Conservation (phyloP, 2,329 filamentous ascomycete genomes). For the Simplicillium sp. region DNA sequence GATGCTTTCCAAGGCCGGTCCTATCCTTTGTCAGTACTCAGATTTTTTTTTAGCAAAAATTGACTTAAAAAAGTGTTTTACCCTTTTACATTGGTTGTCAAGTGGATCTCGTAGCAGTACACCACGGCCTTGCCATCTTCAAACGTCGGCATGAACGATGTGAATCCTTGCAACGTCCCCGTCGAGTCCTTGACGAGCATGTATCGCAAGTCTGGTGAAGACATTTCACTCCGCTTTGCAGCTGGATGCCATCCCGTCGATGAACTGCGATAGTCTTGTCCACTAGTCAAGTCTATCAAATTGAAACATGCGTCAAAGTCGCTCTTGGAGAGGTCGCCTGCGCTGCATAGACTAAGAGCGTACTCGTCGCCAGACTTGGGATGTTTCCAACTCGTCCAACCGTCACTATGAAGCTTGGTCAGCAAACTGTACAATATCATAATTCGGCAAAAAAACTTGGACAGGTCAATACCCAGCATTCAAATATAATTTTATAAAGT, state of each 20-base stretch:
- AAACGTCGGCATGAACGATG: constrained; percentile 63
- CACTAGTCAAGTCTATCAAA: constrained; percentile 55
- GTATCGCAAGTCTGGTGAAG: constrained; percentile 56
- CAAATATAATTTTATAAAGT: constrained; percentile 40
- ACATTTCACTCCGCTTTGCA: constrained; percentile 60
- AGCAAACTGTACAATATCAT: neutral
- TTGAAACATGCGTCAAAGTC: constrained; percentile 45
- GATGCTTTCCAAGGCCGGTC: constrained; percentile 50
- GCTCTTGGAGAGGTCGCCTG: constrained; percentile 25
- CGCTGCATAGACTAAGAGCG: constrained; percentile 30
- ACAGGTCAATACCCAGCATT: constrained; percentile 29
- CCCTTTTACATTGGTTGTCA: constrained; percentile 46
- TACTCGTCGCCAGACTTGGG: constrained; percentile 32
- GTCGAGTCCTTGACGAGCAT: constrained; percentile 39
- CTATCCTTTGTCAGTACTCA: constrained; percentile 21
- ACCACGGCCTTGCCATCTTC: constrained; percentile 57
- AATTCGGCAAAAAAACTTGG: neutral
- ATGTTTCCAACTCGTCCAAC: constrained; percentile 39
- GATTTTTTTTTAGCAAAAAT: no score
- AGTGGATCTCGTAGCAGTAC: constrained; percentile 74
- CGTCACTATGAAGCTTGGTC: constrained; percentile 6
- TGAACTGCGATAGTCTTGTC: constrained; percentile 53
- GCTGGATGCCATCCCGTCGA: constrained; percentile 51
- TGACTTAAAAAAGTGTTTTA: constrained; percentile 18
- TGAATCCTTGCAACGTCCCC: constrained; percentile 38